phyloP scores from a whole-genome alignment of 257 asterid species.

The Solanum gandarillasii region DNA sequence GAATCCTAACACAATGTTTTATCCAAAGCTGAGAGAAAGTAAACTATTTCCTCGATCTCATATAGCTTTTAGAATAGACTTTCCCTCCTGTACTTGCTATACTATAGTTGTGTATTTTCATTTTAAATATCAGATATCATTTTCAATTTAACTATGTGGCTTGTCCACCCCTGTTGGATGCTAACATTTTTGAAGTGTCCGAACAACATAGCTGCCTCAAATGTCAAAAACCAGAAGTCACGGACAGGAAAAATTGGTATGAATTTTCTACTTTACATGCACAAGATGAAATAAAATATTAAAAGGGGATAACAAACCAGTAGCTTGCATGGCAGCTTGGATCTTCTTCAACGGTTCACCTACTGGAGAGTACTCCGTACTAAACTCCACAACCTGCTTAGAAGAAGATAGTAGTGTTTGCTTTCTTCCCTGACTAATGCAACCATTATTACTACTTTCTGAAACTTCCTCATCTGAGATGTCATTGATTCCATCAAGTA shows the following conservation, averaged over 20 bases:
- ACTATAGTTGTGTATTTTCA: background rate
- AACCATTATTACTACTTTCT: background rate
- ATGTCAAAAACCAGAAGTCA: background rate
- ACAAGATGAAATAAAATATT: background rate
- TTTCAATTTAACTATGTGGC: background rate
- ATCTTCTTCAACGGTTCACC: slow-evolving; percentile 52
- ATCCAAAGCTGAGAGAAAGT: background rate
- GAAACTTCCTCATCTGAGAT: slow-evolving; percentile 7
- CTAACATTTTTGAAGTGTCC: background rate
- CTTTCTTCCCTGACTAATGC: slow-evolving; percentile 2
- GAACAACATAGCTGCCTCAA: background rate
- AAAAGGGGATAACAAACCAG: slow-evolving; percentile 25
- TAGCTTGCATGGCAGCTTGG: slow-evolving; percentile 57
- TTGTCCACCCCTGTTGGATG: background rate
- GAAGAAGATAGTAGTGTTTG: slow-evolving; percentile 33
- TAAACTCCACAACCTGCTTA: slow-evolving; percentile 42
- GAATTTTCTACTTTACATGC: background rate
- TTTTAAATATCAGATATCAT: background rate
- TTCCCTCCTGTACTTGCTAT: background rate
- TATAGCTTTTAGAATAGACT: background rate
- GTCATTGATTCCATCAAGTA: slow-evolving; percentile 3
- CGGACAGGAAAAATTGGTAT: background rate
- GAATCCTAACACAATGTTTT: background rate
- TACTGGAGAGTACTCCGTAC: slow-evolving; percentile 50
- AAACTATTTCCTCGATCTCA: background rate